A percentile compares a stretch with the other conserved stretches of the same genome.
Evolutionary conservation across 2,329 filamentous ascomycete species (phyloP).

Genomic region (Pseudocercospora musae): DNA sequence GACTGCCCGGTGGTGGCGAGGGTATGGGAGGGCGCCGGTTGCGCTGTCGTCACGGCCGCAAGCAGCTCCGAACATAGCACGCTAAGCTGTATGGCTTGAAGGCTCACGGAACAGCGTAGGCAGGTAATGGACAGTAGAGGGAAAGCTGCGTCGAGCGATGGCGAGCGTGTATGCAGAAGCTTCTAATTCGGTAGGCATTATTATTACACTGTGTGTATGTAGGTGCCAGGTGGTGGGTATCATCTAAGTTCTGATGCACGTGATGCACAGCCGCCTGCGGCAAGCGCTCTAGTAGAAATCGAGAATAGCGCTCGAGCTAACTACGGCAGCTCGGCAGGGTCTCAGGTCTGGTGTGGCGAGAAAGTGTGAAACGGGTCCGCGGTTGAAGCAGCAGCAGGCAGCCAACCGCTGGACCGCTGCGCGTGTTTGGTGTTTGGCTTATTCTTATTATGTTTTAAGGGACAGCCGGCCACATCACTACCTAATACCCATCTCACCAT

Average conservation of each 20-base stretch:
- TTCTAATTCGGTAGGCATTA: conserved; percentile 1
- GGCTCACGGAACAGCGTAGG: background rate
- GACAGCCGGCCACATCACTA: background rate
- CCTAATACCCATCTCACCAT: too few species aligned
- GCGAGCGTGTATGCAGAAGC: background rate
- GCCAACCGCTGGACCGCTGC: background rate
- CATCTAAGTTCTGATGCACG: conserved; percentile 3
- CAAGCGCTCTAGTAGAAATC: background rate
- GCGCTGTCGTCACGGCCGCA: background rate
- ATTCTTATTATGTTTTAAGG: background rate
- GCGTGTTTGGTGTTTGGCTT: background rate
- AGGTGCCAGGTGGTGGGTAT: too few species aligned
- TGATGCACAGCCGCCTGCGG: conserved; percentile 5
- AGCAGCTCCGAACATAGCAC: background rate
- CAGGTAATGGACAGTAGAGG: too few species aligned
- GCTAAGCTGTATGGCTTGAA: background rate
- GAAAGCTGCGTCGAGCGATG: background rate
- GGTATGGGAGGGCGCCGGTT: background rate
- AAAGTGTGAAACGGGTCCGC: conserved; percentile 2
- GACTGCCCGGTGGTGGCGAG: background rate
- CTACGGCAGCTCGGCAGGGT: background rate
- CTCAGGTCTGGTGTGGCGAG: too few species aligned
- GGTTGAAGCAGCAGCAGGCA: background rate
- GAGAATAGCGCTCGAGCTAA: background rate
- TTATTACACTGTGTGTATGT: too few species aligned